phyloP scores from a whole-genome alignment of 208 protist genomes.

The Acanthamoeba castellanii region DNA sequence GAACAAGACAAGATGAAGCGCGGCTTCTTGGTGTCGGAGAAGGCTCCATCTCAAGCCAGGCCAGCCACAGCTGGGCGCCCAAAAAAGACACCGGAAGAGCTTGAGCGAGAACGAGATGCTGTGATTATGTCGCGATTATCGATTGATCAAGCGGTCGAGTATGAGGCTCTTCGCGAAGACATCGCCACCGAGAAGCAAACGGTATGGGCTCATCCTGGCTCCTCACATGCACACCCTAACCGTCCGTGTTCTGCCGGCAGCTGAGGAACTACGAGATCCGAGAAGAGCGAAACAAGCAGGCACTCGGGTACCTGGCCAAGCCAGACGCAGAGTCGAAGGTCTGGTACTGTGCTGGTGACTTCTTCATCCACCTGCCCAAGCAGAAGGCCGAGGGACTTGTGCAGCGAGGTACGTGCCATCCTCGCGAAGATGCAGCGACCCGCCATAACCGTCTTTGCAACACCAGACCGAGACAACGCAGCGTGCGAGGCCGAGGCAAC shows the following conservation, averaged over 20 bases:
- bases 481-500: constrained; percentile 46
- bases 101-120: constrained; percentile 22
- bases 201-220: neutral
- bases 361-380: constrained; percentile 64
- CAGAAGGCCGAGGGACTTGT: constrained; percentile 22
- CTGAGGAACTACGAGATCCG: neutral
- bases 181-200: constrained; percentile 33
- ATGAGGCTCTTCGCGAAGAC: neutral
- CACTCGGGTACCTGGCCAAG: neutral
- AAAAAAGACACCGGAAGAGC: constrained; percentile 29
- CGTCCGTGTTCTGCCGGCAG: neutral
- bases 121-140: constrained; percentile 47
- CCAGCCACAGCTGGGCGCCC: neutral
- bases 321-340: constrained; percentile 43
- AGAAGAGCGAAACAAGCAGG: constrained; percentile 43
- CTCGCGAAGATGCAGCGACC: neutral
- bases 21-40: neutral
- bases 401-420: neutral
- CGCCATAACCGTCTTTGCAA: too few relatives aligned
- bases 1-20: neutral
- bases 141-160: constrained; percentile 59
- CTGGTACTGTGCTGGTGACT: constrained; percentile 57
- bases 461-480: neutral
- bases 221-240: neutral
- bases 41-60: neutral